phyloP scores from a whole-genome alignment of 2,329 filamentous ascomycete species.

The Gnomoniopsis sp. region DNA sequence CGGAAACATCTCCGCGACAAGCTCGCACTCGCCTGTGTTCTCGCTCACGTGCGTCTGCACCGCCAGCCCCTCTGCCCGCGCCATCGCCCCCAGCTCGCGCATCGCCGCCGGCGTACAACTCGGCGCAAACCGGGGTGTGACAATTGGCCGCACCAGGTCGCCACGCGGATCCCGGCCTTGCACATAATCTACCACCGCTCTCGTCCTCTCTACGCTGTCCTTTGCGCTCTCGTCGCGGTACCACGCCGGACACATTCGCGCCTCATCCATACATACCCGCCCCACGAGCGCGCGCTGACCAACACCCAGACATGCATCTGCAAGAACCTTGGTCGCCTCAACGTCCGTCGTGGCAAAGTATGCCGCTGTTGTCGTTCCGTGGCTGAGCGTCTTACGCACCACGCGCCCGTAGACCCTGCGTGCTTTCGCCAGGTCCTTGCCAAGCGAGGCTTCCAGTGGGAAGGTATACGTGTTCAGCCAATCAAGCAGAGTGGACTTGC shows the following conservation, averaged over 20 bases:
- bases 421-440: conserved; percentile 50
- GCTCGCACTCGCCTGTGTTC: conserved; percentile 68
- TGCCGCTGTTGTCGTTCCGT: conserved; percentile 91
- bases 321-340: conserved; percentile 83
- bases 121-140: conserved; percentile 72
- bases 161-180: conserved; percentile 60
- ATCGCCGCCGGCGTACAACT: conserved; percentile 61
- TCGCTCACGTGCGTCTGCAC: conserved; percentile 91
- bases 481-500: conserved; percentile 85
- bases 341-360: conserved; percentile 93
- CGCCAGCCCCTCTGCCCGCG: conserved; percentile 58
- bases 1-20: conserved; percentile 71
- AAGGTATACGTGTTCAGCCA: conserved; percentile 97
- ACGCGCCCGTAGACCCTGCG: conserved; percentile 72
- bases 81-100: conserved; percentile 59
- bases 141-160: conserved; percentile 69
- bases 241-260: conserved; percentile 62
- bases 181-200: conserved; percentile 63
- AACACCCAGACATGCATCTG: conserved; percentile 71
- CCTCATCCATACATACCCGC: conserved; percentile 88
- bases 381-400: conserved; percentile 74
- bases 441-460: conserved; percentile 78
- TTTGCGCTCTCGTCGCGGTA: conserved; percentile 72
- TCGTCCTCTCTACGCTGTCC: conserved; percentile 53
- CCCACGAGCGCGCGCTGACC: conserved; percentile 92